These are phyloP conservation scores for Mucor racemosus DNA, from an alignment of 371 early-diverging fungal genomes.

Conservation along the genomic window DNA sequence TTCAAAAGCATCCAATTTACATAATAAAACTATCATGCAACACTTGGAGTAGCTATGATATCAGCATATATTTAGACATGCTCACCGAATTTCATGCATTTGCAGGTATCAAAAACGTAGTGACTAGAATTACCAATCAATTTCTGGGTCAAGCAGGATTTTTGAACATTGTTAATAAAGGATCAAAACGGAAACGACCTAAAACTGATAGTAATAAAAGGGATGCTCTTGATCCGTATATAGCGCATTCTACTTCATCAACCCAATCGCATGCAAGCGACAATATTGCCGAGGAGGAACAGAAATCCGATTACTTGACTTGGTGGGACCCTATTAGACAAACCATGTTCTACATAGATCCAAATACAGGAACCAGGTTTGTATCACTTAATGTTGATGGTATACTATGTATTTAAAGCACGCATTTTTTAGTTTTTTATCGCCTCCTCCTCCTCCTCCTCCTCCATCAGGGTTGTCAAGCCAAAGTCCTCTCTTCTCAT, in stretches of 20 bases:
- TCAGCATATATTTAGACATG: conserved; percentile 29
- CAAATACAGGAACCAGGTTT: conserved; percentile 23
- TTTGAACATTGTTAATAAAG: neutral
- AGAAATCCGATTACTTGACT: neutral
- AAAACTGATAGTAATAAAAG: neutral
- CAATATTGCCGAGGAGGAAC: neutral
- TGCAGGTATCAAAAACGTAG: neutral
- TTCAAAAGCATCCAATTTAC: conserved; percentile 58
- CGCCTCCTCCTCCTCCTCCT: neutral
- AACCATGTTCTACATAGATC: conserved; percentile 17
- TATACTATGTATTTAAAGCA: neutral
- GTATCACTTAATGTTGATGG: neutral
- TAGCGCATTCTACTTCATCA: conserved; percentile 2
- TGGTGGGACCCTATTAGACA: conserved; percentile 21
- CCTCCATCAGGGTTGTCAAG: neutral
- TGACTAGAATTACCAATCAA: neutral
- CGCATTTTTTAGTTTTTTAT: conserved; percentile 7
- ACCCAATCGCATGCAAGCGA: neutral
- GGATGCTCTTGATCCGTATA: neutral
- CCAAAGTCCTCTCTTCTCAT: neutral
- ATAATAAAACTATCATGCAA: conserved; percentile 53
- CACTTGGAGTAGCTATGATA: conserved; percentile 45
- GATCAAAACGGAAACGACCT: neutral
- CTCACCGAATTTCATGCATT: conserved; percentile 18
- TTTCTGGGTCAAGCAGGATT: conserved; percentile 9